These are phyloP conservation scores for Fusarium sp. DNA, from an alignment of 2,329 filamentous ascomycete genomes.

Conservation along the genomic window DNA sequence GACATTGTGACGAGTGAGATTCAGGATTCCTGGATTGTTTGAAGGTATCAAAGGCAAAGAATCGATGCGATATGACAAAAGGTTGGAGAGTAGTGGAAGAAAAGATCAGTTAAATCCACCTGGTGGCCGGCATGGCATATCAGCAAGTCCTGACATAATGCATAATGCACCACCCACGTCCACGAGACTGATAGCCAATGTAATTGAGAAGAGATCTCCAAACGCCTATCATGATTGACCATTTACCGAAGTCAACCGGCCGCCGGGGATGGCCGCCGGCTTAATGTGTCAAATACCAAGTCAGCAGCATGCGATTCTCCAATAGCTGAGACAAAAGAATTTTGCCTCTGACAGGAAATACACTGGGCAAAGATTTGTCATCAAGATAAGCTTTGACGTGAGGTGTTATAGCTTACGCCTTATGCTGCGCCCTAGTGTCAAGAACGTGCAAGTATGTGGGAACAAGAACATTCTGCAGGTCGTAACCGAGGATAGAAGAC, in stretches of 20 bases:
- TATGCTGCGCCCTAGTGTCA: background rate
- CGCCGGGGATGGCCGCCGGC: background rate
- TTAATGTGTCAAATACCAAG: background rate
- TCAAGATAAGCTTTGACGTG: background rate
- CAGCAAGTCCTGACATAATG: background rate
- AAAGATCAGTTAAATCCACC: background rate
- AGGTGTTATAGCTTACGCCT: background rate
- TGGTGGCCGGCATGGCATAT: background rate
- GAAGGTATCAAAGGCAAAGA: no score
- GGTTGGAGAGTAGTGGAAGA: background rate
- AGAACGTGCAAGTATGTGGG: background rate
- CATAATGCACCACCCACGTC: background rate
- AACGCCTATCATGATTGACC: background rate
- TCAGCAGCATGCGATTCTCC: background rate
- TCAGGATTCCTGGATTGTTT: no score
- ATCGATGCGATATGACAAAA: no score
- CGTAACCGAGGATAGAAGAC: background rate
- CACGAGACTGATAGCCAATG: background rate
- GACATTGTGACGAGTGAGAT: background rate
- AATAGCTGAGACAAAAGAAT: background rate
- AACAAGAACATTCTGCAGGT: background rate
- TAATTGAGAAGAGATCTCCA: background rate
- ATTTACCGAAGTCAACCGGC: background rate
- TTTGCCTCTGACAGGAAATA: background rate
- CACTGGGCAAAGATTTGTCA: background rate